A percentile compares a stretch with the other conserved stretches of the same genome.
phyloP scores from a whole-genome alignment of 2,329 filamentous ascomycete genomes.

The Xylaria sp. region DNA sequence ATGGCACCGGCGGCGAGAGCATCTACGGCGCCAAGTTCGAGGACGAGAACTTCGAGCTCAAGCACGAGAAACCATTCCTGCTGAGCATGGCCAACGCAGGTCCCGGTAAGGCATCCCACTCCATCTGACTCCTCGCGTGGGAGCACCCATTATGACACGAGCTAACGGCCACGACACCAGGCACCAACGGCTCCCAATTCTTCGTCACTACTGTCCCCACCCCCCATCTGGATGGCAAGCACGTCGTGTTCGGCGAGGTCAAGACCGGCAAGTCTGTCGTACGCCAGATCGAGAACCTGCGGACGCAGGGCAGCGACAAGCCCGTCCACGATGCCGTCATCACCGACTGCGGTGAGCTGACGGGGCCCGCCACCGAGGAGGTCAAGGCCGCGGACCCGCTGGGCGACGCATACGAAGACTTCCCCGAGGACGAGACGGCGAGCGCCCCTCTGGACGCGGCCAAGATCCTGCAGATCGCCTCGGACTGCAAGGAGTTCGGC shows the following conservation, averaged over 20 bases:
- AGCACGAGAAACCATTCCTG: conserved; percentile 93
- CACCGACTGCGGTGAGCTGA: conserved; percentile 85
- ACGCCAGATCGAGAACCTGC: conserved; percentile 87
- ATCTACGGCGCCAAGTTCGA: conserved; percentile 98
- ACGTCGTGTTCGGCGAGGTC: conserved; percentile 97
- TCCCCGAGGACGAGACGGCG: conserved; percentile 80
- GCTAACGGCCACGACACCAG: conserved; percentile 53
- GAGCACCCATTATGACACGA: not conserved
- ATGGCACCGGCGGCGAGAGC: conserved; percentile 94
- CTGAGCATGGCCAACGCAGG: conserved; percentile 98
- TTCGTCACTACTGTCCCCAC: conserved; percentile 97
- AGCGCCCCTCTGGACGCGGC: conserved; percentile 69
- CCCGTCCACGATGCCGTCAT: conserved; percentile 79
- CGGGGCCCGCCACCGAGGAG: conserved; percentile 73
- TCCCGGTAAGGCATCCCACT: conserved; percentile 67
- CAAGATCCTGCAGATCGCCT: conserved; percentile 80
- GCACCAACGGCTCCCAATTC: conserved; percentile 97
- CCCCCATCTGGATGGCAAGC: conserved; percentile 93
- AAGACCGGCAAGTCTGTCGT: conserved; percentile 91
- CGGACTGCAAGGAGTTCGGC: conserved; percentile 88
- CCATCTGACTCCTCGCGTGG: not conserved
- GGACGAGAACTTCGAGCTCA: conserved; percentile 92
- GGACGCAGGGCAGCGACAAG: conserved; percentile 82
- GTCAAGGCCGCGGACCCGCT: conserved; percentile 79
- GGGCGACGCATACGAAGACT: conserved; percentile 95